phyloP scores from a whole-genome alignment of 805 yeast genomes.

The Yamadazyma takamatsuzukensis region DNA sequence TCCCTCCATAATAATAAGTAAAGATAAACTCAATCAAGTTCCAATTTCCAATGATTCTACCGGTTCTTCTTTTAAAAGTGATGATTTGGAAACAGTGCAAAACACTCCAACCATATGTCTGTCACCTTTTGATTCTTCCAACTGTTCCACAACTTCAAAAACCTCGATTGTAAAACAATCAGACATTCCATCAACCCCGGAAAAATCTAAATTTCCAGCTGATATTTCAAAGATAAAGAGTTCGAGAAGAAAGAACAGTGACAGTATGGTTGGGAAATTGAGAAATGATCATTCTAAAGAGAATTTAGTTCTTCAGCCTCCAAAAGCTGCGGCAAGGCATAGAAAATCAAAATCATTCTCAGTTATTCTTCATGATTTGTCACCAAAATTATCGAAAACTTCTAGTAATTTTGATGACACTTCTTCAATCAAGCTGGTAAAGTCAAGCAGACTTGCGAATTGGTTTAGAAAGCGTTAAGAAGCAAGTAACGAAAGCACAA shows the following conservation, averaged over 20 bases:
- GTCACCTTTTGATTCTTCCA: no score
- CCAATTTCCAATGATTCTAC: no score
- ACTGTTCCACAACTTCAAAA: no score
- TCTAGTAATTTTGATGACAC: conserved; percentile 10
- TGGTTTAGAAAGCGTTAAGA: conserved; percentile 23
- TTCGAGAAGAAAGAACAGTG: no score
- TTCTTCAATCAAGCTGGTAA: conserved; percentile 9
- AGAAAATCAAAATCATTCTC: conserved; percentile 21
- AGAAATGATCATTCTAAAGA: no score
- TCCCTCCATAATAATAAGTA: conserved; percentile 19
- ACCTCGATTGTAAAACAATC: no score
- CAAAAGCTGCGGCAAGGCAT: conserved; percentile 10
- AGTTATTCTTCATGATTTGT: conserved; percentile 15
- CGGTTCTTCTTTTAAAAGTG: conserved; percentile 13
- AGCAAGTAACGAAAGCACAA: no score
- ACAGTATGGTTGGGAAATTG: no score
- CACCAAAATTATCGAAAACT: conserved; percentile 14
- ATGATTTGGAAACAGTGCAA: conserved; percentile 5
- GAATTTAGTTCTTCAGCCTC: conserved; percentile 2
- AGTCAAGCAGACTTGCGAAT: conserved; percentile 16
- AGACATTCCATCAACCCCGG: no score
- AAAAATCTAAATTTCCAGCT: no score
- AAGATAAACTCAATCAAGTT: conserved; percentile 13
- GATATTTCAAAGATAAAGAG: no score
- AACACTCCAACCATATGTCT: conserved; percentile 4